phyloP scores from a whole-genome alignment of 306 rosid genomes.

The Cicer chorassanicum region DNA sequence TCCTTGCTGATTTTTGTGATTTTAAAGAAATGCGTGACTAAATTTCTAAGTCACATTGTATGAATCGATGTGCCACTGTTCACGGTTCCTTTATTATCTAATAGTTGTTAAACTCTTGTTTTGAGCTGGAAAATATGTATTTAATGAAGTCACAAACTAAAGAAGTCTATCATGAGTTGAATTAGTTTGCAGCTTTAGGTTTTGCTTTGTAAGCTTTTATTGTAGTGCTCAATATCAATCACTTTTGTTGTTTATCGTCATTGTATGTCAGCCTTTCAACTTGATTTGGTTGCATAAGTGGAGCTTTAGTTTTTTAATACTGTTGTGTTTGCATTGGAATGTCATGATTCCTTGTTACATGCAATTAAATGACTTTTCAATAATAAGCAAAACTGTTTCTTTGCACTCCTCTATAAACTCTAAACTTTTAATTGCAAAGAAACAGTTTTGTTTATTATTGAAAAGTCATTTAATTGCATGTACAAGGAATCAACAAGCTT shows the following conservation, averaged over 20 bases:
- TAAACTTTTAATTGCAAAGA: not conserved
- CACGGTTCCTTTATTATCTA: constrained; percentile 3
- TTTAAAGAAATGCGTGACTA: not conserved
- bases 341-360: constrained; percentile 11
- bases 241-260: not conserved
- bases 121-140: not conserved
- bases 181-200: not conserved
- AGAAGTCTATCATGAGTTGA: not conserved
- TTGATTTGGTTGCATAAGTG: not conserved
- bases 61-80: constrained; percentile 14
- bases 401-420: not conserved
- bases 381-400: constrained; percentile 4
- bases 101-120: constrained; percentile 5
- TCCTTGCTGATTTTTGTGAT: constrained; percentile 20
- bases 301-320: not conserved
- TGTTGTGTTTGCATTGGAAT: not conserved
- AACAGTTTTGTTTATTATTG: constrained; percentile 14
- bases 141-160: constrained; percentile 5
- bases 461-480: constrained; percentile 11
- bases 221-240: not conserved
- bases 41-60: constrained; percentile 21
- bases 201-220: constrained; percentile 12
- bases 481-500: constrained; percentile 1
- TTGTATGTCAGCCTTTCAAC: not conserved
- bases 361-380: constrained; percentile 21